Base-by-base conservation (phyloP, 169 alveolate species). In the Plasmodium relictum region DNA sequence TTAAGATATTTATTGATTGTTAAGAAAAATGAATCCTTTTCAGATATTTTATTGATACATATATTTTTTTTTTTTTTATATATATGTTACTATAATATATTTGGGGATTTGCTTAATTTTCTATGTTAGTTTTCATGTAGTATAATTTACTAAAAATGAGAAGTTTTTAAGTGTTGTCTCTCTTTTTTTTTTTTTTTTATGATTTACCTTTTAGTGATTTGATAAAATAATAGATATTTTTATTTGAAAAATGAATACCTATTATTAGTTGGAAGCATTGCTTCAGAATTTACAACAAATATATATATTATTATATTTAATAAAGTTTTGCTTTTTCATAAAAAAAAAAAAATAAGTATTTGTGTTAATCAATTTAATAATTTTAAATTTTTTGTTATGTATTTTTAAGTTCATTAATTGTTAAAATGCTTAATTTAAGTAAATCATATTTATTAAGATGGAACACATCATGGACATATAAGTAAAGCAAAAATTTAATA, bases 401-500 rank as follows among this genome's bases (percentile, higher is more conserved):
- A 41, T 72, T n/a, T 39, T 22, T n/a, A 42, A 74, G 22, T 44
- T 16, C 59, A 74, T 54, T 63, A 66, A 16, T 50, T 50, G 44
- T 58, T 37, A 63, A 76, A 50, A 76, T 76, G 89, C 44, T 18
- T 44, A 76, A 83, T 42, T 56, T 83, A 69, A 83, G 86, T 26
- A 69, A 18, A 68, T 7, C 44, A 42, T 22, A 37, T 50, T 83
- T 68, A 56, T 39, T 68, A 83, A 83, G 91, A 70, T 69, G 85
- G 80, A 83, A 69, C 91, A 45, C 86, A 26, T 66, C 91, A n/a
- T 83, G 91, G 91, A 83, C 91, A 8, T 83, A 68, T 83, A 83
- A 83, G 91, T 83, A 83, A 83, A 83, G 54, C 66, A 69, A 22
- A 69, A 76, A 62, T 31, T 62, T 63, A 65, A 76, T 76, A 18